A percentile compares a stretch with the other conserved stretches of the same genome.
These are phyloP conservation scores for Fusarium torreyae DNA, from an alignment of 2,329 filamentous ascomycete genomes.

Conservation along the genomic window DNA sequence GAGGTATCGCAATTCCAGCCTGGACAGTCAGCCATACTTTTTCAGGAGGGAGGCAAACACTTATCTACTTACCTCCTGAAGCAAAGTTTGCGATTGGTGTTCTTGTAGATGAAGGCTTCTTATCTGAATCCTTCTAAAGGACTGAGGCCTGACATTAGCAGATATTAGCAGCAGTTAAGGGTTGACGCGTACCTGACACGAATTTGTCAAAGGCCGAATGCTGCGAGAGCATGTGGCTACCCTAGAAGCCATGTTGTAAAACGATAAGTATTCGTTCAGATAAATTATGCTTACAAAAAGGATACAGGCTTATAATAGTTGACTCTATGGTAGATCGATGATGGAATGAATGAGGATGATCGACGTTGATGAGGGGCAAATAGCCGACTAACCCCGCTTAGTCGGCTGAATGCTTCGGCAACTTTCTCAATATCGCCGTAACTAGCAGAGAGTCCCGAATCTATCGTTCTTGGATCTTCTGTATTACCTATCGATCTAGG, in stretches of 20 bases:
- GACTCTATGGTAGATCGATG: background rate
- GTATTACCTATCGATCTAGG: too few species aligned
- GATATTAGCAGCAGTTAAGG: background rate
- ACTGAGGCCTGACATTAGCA: background rate
- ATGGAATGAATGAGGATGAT: background rate
- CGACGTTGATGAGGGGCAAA: constrained; percentile 8
- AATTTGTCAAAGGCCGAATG: background rate
- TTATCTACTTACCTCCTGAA: background rate
- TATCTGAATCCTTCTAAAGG: background rate
- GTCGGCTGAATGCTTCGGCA: constrained; percentile 9
- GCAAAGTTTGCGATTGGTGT: constrained; percentile 24
- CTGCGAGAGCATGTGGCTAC: accelerated
- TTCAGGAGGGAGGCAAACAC: too few species aligned
- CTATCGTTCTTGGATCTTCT: too few species aligned
- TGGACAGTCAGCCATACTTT: constrained; percentile 12
- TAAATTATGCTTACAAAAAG: too few species aligned
- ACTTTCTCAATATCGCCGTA: background rate
- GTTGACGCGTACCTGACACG: background rate
- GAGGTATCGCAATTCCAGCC: constrained; percentile 49
- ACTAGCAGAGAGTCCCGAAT: too few species aligned
- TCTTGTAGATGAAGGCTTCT: constrained; percentile 29
- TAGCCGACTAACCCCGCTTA: constrained; percentile 7
- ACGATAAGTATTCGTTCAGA: too few species aligned
- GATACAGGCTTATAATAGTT: too few species aligned
- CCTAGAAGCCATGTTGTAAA: too few species aligned